Percentiles rank a stretch among this genome's conserved stretches.
These are phyloP conservation scores for Galeopsis tetrahit DNA, from an alignment of 257 asterid genomes.

Conservation along the genomic window DNA sequence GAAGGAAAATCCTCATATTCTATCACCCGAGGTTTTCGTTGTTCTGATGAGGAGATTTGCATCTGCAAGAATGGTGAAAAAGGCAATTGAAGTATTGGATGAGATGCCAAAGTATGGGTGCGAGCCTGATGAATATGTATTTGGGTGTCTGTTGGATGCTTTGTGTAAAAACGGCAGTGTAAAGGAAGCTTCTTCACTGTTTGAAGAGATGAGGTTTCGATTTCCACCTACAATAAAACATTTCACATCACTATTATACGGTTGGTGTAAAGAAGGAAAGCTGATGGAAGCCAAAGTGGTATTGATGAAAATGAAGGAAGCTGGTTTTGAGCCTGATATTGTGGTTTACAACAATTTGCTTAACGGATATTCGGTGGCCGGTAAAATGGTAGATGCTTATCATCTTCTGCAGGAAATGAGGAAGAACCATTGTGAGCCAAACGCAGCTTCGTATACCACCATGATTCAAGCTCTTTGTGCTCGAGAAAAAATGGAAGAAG, in stretches of 20 bases:
- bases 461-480: constrained; percentile 86
- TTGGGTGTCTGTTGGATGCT: constrained; percentile 91
- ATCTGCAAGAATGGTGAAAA: constrained; percentile 84
- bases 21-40: constrained; percentile 75
- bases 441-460: constrained; percentile 74
- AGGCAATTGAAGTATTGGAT: constrained; percentile 86
- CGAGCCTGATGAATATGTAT: constrained; percentile 87
- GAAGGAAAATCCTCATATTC: constrained; percentile 71
- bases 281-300: constrained; percentile 82
- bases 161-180: constrained; percentile 88
- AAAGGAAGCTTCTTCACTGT: constrained; percentile 82
- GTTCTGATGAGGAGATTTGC: constrained; percentile 94
- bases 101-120: constrained; percentile 94
- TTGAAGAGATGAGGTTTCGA: constrained; percentile 79
- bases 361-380: constrained; percentile 71
- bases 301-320: constrained; percentile 86
- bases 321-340: constrained; percentile 87
- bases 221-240: constrained; percentile 79
- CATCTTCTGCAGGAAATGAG: constrained; percentile 84
- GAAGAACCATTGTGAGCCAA: constrained; percentile 67
- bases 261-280: constrained; percentile 97
- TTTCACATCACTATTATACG: constrained; percentile 78
- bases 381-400: constrained; percentile 78
- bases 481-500: constrained; percentile 80
- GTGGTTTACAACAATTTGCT: constrained; percentile 91